A percentile compares a stretch with the other conserved stretches of the same genome.
These are phyloP conservation scores for Phytophthora chlamydospora DNA, from an alignment of 352 stramenopile genomes.

Conservation along the genomic window DNA sequence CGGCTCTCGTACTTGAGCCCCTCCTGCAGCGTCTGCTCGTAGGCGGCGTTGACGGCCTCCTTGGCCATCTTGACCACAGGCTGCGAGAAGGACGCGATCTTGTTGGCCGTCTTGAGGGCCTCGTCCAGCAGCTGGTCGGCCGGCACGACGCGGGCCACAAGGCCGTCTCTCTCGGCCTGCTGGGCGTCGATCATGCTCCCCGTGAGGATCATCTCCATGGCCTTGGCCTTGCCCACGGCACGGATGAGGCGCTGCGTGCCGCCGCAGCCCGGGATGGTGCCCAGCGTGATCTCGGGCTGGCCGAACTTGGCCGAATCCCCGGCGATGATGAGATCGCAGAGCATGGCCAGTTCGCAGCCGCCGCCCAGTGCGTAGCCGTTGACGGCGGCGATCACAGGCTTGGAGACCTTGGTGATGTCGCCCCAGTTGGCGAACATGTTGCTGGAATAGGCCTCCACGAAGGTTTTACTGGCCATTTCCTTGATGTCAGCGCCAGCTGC, in stretches of 20 bases:
- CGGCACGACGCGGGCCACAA: constrained; percentile 94
- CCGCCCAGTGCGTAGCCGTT: constrained; percentile 98
- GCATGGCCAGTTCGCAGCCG: constrained; percentile 99
- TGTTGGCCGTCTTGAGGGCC: constrained; percentile 95
- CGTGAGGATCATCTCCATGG: constrained; percentile 99
- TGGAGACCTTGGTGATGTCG: constrained; percentile 94
- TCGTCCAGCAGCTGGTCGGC: constrained; percentile 93
- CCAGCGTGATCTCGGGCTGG: constrained; percentile 98
- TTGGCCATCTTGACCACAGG: constrained; percentile 97
- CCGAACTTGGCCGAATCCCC: constrained; percentile 97
- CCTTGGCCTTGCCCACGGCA: constrained; percentile 98
- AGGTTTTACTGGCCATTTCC: constrained; percentile 95
- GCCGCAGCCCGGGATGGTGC: constrained; percentile 96
- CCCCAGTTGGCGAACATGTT: constrained; percentile 99
- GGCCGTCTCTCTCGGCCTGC: constrained; percentile 93
- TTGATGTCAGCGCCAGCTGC: constrained; percentile 97
- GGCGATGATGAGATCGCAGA: constrained; percentile 98
- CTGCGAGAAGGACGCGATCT: constrained; percentile 96
- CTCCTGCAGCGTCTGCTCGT: constrained; percentile 94
- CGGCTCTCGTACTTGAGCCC: constrained; percentile 97
- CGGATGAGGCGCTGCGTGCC: constrained; percentile 97
- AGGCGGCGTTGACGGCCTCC: constrained; percentile 94
- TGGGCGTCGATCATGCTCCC: constrained; percentile 96
- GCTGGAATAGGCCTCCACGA: constrained; percentile 92
- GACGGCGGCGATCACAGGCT: constrained; percentile 96